Conservation (phyloP, 768 basidiomycete species). For the Termitomyces sp. region DNA sequence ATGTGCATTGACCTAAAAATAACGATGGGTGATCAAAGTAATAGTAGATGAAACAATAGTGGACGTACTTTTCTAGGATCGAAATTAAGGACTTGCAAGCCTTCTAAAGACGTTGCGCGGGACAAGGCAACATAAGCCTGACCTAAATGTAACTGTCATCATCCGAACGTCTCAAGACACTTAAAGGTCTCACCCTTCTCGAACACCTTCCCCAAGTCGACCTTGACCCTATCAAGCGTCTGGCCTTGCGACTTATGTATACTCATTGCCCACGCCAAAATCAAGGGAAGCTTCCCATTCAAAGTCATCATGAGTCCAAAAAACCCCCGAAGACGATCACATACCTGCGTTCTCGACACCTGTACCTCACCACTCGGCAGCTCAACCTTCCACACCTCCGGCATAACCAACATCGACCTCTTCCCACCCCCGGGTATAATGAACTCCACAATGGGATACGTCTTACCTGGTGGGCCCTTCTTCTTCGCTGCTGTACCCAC, state of each 20-base stretch:
- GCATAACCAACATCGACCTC: constrained; percentile 52
- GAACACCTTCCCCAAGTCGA: constrained; percentile 89
- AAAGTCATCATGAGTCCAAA: background rate
- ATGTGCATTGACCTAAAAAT: constrained; percentile 58
- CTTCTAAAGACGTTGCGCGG: constrained; percentile 80
- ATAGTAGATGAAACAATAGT: background rate
- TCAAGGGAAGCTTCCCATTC: constrained; percentile 66
- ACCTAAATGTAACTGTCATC: constrained; percentile 35
- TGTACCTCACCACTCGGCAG: constrained; percentile 83
- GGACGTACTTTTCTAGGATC: constrained; percentile 58
- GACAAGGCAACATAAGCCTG: constrained; percentile 92
- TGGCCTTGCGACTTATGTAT: constrained; percentile 99
- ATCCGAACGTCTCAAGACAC: background rate
- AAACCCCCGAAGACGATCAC: constrained; percentile 11
- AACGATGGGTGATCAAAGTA: background rate
- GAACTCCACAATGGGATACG: constrained; percentile 79
- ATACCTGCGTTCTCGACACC: constrained; percentile 73
- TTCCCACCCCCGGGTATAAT: constrained; percentile 48
- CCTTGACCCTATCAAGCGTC: constrained; percentile 90
- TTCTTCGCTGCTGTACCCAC: constrained; percentile 21
- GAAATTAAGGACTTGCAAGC: constrained; percentile 82
- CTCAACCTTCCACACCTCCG: constrained; percentile 84
- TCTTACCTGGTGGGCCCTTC: constrained; percentile 16
- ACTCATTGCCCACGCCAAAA: constrained; percentile 95
- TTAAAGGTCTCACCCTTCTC: constrained; percentile 63